A percentile compares a stretch with the other conserved stretches of the same genome.
These are phyloP conservation scores for Nitzschia sp. DNA, from an alignment of 108 stramenopile genomes.

Conservation along the genomic window DNA sequence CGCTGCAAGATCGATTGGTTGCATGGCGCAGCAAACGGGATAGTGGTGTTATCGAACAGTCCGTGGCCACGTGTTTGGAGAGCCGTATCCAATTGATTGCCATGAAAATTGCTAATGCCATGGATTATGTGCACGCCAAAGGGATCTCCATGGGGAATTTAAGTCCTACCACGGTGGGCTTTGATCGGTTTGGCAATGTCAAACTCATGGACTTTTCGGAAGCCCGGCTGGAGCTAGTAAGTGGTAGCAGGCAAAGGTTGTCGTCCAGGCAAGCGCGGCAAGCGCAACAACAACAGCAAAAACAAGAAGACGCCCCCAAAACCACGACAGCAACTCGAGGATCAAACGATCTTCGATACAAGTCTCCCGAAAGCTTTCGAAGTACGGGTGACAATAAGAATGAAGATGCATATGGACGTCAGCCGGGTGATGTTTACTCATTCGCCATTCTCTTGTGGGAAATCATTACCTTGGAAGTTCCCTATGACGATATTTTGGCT, in stretches of 20 bases:
- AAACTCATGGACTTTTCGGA: not conserved
- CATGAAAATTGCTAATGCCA: conserved; percentile 1
- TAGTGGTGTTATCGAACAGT: not conserved
- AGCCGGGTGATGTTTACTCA: conserved; percentile 6
- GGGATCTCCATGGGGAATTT: not conserved
- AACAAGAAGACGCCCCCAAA: not conserved
- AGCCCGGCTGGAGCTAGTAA: not conserved
- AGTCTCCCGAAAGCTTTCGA: not conserved
- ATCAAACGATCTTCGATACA: conserved; percentile 2
- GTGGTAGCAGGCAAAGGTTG: no score
- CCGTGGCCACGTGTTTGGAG: not conserved
- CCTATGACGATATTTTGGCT: not conserved
- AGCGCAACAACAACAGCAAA: no score
- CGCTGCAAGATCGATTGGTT: not conserved
- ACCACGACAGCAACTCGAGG: not conserved
- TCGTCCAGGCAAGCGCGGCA: no score
- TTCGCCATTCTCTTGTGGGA: not conserved
- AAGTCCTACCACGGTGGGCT: not conserved
- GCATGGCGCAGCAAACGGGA: not conserved
- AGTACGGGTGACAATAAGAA: not conserved
- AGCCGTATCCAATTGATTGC: not conserved
- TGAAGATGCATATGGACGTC: not conserved
- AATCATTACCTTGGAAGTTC: not conserved
- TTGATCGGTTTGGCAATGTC: not conserved
- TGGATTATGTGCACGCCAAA: not conserved